These are phyloP conservation scores for Haplosporangium sp. DNA, from an alignment of 371 early-diverging fungal species.

Conservation along the genomic window DNA sequence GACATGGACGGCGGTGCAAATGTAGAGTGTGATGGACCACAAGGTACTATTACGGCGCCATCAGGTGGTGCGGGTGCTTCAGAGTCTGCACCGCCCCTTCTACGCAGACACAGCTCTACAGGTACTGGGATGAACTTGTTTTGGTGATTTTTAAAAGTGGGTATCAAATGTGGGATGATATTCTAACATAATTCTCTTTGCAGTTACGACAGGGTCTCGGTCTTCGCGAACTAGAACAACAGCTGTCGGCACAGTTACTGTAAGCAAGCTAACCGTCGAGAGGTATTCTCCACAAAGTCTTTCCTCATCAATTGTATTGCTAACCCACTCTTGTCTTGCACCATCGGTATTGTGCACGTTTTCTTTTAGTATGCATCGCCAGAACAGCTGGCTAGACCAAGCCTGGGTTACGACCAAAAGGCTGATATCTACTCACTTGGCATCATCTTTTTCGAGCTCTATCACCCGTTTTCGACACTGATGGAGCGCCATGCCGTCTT, in stretches of 20 bases:
- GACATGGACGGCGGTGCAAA: slow-evolving; percentile 57
- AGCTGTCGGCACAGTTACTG: slow-evolving; percentile 52
- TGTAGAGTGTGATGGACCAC: slow-evolving; percentile 17
- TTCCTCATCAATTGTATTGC: neutral
- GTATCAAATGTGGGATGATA: neutral
- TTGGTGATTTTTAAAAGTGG: neutral
- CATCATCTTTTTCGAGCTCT: slow-evolving; percentile 78
- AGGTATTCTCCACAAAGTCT: neutral
- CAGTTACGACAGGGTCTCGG: slow-evolving; percentile 42
- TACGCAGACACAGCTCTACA: slow-evolving; percentile 31
- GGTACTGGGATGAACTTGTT: slow-evolving; percentile 4
- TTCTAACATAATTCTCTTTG: neutral
- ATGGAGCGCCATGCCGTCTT: slow-evolving; percentile 77
- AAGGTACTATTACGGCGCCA: neutral
- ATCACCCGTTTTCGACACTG: slow-evolving; percentile 69
- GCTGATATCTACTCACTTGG: slow-evolving; percentile 80
- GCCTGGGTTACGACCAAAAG: slow-evolving; percentile 68
- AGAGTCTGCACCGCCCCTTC: slow-evolving; percentile 8
- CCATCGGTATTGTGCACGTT: neutral
- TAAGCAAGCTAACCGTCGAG: neutral
- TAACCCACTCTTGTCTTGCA: neutral
- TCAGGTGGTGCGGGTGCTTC: neutral
- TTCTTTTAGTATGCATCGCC: slow-evolving; percentile 87
- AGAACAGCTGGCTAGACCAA: slow-evolving; percentile 81
- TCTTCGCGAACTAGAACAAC: slow-evolving; percentile 52